Base-by-base conservation (phyloP, 169 alveolate genomes). In the Condylostoma magnum region DNA sequence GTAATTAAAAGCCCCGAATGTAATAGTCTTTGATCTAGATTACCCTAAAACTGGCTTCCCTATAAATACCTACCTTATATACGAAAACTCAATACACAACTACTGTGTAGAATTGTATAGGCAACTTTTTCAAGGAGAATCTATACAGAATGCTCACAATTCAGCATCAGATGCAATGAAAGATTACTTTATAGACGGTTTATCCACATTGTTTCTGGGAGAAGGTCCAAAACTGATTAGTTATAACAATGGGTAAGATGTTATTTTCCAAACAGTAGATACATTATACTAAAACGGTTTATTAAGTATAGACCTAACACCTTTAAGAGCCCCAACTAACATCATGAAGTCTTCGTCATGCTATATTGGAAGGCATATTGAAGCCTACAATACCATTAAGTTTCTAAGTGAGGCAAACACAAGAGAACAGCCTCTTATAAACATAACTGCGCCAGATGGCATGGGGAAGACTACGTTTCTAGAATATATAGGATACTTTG, bases 381-480 rank as follows among this genome's bases (percentile, higher is more conserved):
- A 66, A 4, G 15, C 48, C 20, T 66, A 22, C 22, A 46, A 66
- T 10, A 30, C 36, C 0, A 47, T 66, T n/a, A 30, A 41, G 65
- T 20, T 10, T 10, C 31, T 66, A 10, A 18, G n/a, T 2, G 30
- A 66, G n/a, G 6, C 44, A 20, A 2, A 22, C 10, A 8, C 60
- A 18, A 38, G 63, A 28, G n/a, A n/a, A n/a, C n/a, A n/a, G n/a
- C n/a, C n/a, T n/a, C n/a, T n/a, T n/a, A 47, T 66, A 18, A n/a
- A 66, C 4, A 43, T 66, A 6, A 22, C 20, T 22, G 65, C 50
- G 10, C 2, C 44, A 46, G 46, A 66, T 22, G 75, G 75, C 0
- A 25, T 66, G 1, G 75, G 75, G 2, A 66, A 66, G 28, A 20
- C 75, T 46, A 63, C 43, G 4, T 47, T 66, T 27, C 50, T 66